Evolutionary conservation across 176 grass and related monocot genomes (phyloP).

Genomic region (Aegilops sharonensis): DNA sequence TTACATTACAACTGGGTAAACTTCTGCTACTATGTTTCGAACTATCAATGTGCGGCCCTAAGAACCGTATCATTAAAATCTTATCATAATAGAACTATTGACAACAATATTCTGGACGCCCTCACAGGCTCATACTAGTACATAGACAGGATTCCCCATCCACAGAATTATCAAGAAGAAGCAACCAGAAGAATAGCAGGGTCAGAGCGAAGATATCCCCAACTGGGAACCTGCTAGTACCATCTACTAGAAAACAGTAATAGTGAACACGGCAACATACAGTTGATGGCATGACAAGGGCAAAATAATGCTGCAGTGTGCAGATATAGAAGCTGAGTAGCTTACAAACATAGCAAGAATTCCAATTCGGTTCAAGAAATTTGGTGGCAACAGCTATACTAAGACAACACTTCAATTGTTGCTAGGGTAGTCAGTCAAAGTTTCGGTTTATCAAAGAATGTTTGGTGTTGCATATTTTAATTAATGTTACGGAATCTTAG

Average conservation of each 20-base stretch:
- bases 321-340: not conserved
- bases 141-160: not conserved
- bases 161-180: not conserved
- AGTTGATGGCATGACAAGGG: not conserved
- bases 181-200: not conserved
- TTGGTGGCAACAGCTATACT: not conserved
- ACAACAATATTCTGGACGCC: slow-evolving; percentile 13
- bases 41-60: slow-evolving; percentile 24
- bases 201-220: not conserved
- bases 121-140: not conserved
- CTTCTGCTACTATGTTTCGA: slow-evolving; percentile 4
- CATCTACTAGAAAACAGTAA: not conserved
- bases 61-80: not conserved
- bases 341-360: not conserved
- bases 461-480: not conserved
- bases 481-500: not conserved
- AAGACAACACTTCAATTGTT: not conserved
- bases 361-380: not conserved
- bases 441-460: not conserved
- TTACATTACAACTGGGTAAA: slow-evolving; percentile 13
- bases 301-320: not conserved
- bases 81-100: slow-evolving; percentile 16
- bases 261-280: not conserved
- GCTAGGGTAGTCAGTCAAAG: not conserved
- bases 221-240: not conserved